Conservation (phyloP, 108 stramenopile genomes). For the Fragilaria radians region DNA sequence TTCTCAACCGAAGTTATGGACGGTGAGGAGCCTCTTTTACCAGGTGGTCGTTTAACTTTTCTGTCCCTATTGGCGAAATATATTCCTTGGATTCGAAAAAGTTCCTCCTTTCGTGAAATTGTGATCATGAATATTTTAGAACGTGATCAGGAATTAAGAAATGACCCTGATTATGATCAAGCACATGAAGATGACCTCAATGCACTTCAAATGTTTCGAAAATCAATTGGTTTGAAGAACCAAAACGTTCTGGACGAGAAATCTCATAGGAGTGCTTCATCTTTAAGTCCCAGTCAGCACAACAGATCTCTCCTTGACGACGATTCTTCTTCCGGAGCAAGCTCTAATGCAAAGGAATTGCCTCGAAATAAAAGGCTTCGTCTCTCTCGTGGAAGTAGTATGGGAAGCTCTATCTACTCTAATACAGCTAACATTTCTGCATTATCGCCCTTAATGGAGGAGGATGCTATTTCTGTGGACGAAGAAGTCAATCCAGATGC, state of each 20-base stretch:
- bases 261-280: neutral
- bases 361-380: neutral
- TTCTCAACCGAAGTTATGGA: constrained; percentile 54
- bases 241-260: neutral
- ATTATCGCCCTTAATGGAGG: constrained; percentile 15
- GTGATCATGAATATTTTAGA: constrained; percentile 39
- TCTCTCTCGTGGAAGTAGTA: neutral
- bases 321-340: neutral
- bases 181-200: constrained; percentile 64
- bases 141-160: constrained; percentile 46
- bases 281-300: neutral
- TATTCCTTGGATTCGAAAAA: constrained; percentile 48
- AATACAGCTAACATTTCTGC: neutral
- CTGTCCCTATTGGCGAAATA: constrained; percentile 14
- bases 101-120: constrained; percentile 35
- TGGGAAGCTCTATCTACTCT: neutral
- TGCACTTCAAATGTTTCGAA: constrained; percentile 39
- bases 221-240: constrained; percentile 38
- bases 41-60: constrained; percentile 77
- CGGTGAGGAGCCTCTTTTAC: constrained; percentile 42
- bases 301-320: neutral
- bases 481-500: neutral
- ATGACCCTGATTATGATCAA: constrained; percentile 65
- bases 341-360: constrained; percentile 6
- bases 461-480: constrained; percentile 6